These are phyloP conservation scores for Sequoiadendron giganteum DNA, from an alignment of 75 land plant species.

Conservation along the genomic window DNA sequence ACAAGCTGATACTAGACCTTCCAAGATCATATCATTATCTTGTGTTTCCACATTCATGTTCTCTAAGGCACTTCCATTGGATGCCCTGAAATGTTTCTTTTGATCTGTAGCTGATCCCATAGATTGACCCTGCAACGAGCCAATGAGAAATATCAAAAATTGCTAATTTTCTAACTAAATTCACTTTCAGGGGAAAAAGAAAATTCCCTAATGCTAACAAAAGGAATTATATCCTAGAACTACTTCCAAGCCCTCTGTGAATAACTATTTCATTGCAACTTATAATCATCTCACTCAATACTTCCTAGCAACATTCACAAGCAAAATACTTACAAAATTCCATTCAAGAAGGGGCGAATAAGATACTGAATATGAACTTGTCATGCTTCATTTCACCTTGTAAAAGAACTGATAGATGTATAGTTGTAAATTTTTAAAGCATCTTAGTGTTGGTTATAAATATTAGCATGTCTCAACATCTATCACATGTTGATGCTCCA, in stretches of 20 bases:
- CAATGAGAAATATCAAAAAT: neutral
- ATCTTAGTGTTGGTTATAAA: neutral
- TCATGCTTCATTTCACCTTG: neutral
- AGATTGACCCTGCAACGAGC: conserved; percentile 30
- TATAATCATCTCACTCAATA: neutral
- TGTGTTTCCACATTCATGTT: conserved; percentile 61
- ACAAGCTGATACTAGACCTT: conserved; percentile 44
- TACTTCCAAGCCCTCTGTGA: neutral
- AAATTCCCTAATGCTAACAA: neutral
- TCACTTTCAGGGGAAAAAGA: neutral
- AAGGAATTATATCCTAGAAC: neutral
- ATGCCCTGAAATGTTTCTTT: conserved; percentile 31
- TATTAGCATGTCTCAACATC: neutral
- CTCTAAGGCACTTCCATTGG: conserved; percentile 42
- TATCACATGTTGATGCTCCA: neutral
- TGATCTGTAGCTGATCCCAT: conserved; percentile 23
- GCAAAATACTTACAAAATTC: neutral
- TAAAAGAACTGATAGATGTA: neutral
- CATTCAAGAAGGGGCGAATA: neutral
- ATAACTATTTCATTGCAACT: neutral
- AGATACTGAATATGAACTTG: neutral
- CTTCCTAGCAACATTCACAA: neutral
- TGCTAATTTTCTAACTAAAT: neutral
- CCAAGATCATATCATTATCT: conserved; percentile 66
- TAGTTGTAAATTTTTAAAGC: neutral